Base-by-base conservation (phyloP, 176 grass and related monocot genomes). In the Avena sativa region DNA sequence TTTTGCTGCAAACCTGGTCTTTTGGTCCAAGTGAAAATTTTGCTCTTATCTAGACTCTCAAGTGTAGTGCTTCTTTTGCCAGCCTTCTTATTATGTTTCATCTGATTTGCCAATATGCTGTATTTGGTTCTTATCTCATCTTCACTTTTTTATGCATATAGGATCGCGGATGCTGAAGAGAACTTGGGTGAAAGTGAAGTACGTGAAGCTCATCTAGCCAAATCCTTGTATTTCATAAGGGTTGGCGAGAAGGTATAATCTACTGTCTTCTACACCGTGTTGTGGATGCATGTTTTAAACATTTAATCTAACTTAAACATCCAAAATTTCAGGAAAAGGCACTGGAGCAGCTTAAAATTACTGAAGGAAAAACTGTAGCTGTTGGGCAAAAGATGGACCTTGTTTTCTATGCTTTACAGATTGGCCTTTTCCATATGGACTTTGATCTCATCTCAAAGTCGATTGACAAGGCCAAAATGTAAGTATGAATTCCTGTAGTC, bases 171-270 rank as follows among this genome's bases (percentile, higher is more conserved):
- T 93, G 97, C 94, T 87, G 97, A 99, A 90, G 97, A 99, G 70
- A 99, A 96, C 62, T 92, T 99, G 73, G 94, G 97, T 23, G 97
- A 99, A 90, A 99, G 94, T 82, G 97, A 99, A 99, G 97, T 99
- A 56, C 97, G 97, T 71, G 97, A 99, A 89, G 97, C 94, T 79
- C 97, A 99, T 96, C 89, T 96, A 20, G 91, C 92, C 23, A 99
- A 96, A 81, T 96, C 97, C 11, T 90, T 99, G 69, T 92, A 93
- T 40, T 99, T 90, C 81, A 94, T 96, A 60, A 90, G 66, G 76
- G 93, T 99, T 79, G 92, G 92, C 10, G 97, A 99, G 76, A 99
- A 99, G 92, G 94, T 96, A 91, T 68, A 10, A 46, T 69, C 9
- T 81, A 11, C 1, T 78, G 8, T 46, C n/a, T 81, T 85, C 9